These are phyloP conservation scores for Mycena kentingensis DNA, from an alignment of 768 basidiomycete species.

Conservation along the genomic window DNA sequence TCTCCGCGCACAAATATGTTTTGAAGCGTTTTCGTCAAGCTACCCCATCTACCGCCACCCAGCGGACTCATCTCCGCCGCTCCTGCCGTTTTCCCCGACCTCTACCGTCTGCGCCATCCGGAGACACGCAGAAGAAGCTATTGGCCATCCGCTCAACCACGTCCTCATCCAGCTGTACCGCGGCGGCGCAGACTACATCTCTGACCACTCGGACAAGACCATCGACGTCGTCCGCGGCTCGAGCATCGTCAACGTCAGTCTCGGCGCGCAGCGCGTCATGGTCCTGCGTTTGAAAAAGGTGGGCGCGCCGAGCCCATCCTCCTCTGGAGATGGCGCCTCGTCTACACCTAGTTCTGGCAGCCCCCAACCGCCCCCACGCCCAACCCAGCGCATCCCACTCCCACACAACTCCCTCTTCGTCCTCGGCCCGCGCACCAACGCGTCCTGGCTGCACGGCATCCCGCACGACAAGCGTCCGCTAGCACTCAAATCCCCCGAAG, in stretches of 20 bases:
- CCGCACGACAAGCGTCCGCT: conserved; percentile 72
- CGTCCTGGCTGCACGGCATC: conserved; percentile 75
- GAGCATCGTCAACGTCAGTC: conserved; percentile 77
- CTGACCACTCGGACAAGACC: conserved; percentile 87
- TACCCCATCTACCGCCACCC: conserved; percentile 84
- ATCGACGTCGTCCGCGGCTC: conserved; percentile 77
- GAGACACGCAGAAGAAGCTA: conserved; percentile 56
- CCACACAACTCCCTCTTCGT: conserved; percentile 86
- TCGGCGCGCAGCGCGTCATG: conserved; percentile 79
- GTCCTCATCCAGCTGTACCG: conserved; percentile 84
- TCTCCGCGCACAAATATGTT: neutral
- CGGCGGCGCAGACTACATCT: conserved; percentile 78
- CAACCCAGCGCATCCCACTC: conserved; percentile 65
- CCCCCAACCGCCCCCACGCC: conserved; percentile 34
- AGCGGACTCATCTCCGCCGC: conserved; percentile 72
- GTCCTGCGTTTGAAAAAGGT: conserved; percentile 70
- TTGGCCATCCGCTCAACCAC: conserved; percentile 75
- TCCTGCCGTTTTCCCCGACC: conserved; percentile 68
- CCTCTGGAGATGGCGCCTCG: no score
- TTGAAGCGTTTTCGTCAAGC: conserved; percentile 34
- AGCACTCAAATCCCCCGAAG: conserved; percentile 52
- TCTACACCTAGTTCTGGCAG: no score
- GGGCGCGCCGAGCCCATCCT: conserved; percentile 24
- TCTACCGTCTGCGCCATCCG: conserved; percentile 68
- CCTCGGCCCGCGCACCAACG: conserved; percentile 72